These are phyloP conservation scores for Alternaria triticina DNA, from an alignment of 2,329 filamentous ascomycete genomes.

Conservation along the genomic window DNA sequence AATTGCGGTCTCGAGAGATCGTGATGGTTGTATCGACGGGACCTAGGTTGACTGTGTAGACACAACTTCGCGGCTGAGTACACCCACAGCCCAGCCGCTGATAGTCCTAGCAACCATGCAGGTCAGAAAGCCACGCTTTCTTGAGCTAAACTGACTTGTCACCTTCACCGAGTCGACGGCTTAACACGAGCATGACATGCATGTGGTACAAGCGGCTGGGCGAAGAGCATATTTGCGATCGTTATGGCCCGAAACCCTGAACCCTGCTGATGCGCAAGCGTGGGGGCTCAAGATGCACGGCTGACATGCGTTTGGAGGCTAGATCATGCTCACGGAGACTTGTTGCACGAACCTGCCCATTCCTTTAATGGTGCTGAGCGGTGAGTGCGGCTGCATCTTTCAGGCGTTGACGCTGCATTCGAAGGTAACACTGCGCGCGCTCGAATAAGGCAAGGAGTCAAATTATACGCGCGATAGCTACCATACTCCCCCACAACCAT, in stretches of 20 bases:
- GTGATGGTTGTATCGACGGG: neutral
- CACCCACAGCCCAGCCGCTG: accelerated
- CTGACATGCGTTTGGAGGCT: neutral
- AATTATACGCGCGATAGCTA: neutral
- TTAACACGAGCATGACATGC: no score
- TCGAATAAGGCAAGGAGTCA: neutral
- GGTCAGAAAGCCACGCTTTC: neutral
- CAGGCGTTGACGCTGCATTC: neutral
- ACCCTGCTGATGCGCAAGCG: neutral
- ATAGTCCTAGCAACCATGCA: neutral
- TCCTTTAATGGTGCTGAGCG: neutral
- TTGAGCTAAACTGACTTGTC: neutral
- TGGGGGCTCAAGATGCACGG: neutral
- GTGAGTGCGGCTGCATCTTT: neutral
- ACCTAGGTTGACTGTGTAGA: neutral
- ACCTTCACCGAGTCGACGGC: accelerated
- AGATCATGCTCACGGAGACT: neutral
- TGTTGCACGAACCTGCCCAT: neutral
- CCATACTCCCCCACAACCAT: neutral
- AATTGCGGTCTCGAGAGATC: accelerated
- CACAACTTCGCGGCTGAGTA: neutral
- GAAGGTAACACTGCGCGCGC: neutral
- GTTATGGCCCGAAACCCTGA: neutral
- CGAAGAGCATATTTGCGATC: constrained; percentile 10
- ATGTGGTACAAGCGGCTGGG: neutral